phyloP scores from a whole-genome alignment of 1,139 yeast species.

The Geotrichum cucujoidarum region DNA sequence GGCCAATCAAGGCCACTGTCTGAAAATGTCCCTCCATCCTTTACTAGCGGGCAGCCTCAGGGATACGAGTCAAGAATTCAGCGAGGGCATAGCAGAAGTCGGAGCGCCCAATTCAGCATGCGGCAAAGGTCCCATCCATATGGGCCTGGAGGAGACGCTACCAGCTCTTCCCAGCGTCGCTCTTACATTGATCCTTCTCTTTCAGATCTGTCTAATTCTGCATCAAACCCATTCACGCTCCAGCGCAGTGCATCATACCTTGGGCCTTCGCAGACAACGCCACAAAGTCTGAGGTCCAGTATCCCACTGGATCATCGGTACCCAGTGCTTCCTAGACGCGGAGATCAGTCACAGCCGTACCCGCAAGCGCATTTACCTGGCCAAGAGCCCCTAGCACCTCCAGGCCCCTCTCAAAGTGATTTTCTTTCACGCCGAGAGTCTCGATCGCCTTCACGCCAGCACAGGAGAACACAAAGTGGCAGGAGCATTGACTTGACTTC shows the following conservation, averaged over 20 bases:
- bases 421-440: slow-evolving; percentile 4
- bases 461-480: slow-evolving; percentile 4
- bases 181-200: neutral
- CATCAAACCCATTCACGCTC: neutral
- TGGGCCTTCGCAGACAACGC: no score
- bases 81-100: slow-evolving; percentile 14
- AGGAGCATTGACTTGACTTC: no score
- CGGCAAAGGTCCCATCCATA: slow-evolving; percentile 11
- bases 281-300: no score
- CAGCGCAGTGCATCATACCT: no score
- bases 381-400: neutral
- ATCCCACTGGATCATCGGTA: slow-evolving; percentile 7
- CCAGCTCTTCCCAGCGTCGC: neutral
- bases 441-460: slow-evolving; percentile 7
- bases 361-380: neutral
- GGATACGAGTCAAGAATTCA: slow-evolving; percentile 4
- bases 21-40: no score
- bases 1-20: no score
- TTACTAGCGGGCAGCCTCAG: no score
- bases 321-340: slow-evolving; percentile 8
- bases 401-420: slow-evolving; percentile 4
- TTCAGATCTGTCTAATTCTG: neutral
- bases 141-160: neutral
- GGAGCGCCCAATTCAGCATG: slow-evolving; percentile 11
- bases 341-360: slow-evolving; percentile 2